phyloP scores from a whole-genome alignment of 176 grass and related monocot genomes.

The Luzula sylvatica region DNA sequence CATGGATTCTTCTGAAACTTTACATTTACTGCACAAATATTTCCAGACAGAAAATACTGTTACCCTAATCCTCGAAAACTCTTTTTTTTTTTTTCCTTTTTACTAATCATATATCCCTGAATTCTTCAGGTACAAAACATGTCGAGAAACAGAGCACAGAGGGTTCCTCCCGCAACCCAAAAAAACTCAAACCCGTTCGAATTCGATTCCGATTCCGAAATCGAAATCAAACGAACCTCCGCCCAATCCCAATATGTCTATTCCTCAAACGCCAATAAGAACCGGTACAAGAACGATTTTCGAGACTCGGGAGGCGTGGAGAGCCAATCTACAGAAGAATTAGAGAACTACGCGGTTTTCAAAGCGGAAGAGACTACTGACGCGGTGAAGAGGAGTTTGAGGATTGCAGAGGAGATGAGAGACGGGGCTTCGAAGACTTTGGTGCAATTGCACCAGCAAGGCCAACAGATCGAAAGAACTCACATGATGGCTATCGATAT shows the following conservation, averaged over 20 bases:
- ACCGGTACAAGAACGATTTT: slow-evolving; percentile 60
- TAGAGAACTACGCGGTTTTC: slow-evolving; percentile 63
- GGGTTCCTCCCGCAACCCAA: background rate
- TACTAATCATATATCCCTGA: too few relatives aligned
- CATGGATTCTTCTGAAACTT: too few relatives aligned
- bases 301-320: slow-evolving; percentile 57
- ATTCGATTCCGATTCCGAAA: slow-evolving; percentile 35
- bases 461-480: slow-evolving; percentile 65
- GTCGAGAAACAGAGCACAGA: slow-evolving; percentile 11
- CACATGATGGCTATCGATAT: slow-evolving; percentile 71
- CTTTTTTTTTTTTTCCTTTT: too few relatives aligned
- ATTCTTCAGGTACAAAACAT: background rate
- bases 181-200: slow-evolving; percentile 35
- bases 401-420: slow-evolving; percentile 80
- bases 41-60: too few relatives aligned
- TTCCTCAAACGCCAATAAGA: slow-evolving; percentile 12
- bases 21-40: too few relatives aligned
- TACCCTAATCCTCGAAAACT: too few relatives aligned
- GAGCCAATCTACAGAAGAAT: slow-evolving; percentile 57
- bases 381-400: slow-evolving; percentile 40
- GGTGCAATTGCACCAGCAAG: slow-evolving; percentile 76
- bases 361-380: slow-evolving; percentile 69
- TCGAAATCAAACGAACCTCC: slow-evolving; percentile 6
- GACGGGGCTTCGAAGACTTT: slow-evolving; percentile 65
- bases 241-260: background rate